Base-by-base conservation (phyloP, 441 rosid genomes). In the Euphorbia corollata region DNA sequence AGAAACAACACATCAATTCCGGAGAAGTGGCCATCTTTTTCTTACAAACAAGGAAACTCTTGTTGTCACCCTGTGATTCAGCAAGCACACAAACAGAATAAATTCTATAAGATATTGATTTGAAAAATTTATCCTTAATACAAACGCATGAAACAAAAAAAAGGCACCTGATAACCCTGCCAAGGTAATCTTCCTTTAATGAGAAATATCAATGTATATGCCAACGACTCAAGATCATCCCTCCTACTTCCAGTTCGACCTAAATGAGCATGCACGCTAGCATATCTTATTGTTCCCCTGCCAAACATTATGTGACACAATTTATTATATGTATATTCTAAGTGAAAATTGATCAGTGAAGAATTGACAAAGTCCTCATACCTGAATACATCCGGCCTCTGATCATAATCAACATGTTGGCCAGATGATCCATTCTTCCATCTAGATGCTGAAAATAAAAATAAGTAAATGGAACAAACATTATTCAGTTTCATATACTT, bases 361-460 rank as follows among this genome's bases (percentile, higher is more conserved):
- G 47, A 19, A 19, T 5, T 19, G 12, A 54, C 12, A 54, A 67
- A 61, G n/a, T 67, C 38, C 67, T 75, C 65, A 22, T 55, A 87
- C 97, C 97, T 88, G 78, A 92, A 92, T 36, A 92, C 89, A 64
- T 92, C 97, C 60, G 98, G 92, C 81, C 89, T 87, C 81, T 92
- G 98, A 78, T 92, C 96, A 76, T 92, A 92, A 50, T 87, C 98
- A 63, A 92, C 97, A 78, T 92, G 98, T 54, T 76, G 86, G 72
- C 92, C 91, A 54, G 98, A 87, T 62, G 88, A 81, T 8, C 87
- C 75, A 81, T 90, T 97, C 76, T 86, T 92, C 98, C 98, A 92
- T 78, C 84, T 85, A 72, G 98, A 92, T 10, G 98, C 98, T 90
- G 89, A 70, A 77, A 58, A 65, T n/a, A 68, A 69, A 69, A 41